phyloP scores from a whole-genome alignment of 176 grass and related monocot genomes.

The sorghum (Sorghum bicolor) region Sorghum_bicolor_NCBIv3 NC_012870.2:7959001-7959500 shows the following conservation, averaged over 20 bases:
- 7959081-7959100: not conserved
- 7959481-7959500: not conserved
- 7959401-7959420: not conserved
- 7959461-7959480: not conserved
- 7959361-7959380: not conserved
- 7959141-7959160: no score
- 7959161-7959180: not conserved
- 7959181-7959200: not conserved
- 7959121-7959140: no score
- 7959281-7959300: not conserved
- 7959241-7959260: not conserved
- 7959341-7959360: not conserved
- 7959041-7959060: not conserved
- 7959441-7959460: no score
- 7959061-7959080: not conserved
- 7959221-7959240: not conserved
- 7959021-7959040: slow-evolving; percentile 26
- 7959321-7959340: not conserved
- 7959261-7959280: not conserved
- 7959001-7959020: slow-evolving; percentile 6
- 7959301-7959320: not conserved
- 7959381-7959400: not conserved
- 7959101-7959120: not conserved
- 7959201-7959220: not conserved
- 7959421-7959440: not conserved